These are phyloP conservation scores for Anisogramma anomala DNA, from an alignment of 2,329 filamentous ascomycete species.

Conservation along the genomic window DNA sequence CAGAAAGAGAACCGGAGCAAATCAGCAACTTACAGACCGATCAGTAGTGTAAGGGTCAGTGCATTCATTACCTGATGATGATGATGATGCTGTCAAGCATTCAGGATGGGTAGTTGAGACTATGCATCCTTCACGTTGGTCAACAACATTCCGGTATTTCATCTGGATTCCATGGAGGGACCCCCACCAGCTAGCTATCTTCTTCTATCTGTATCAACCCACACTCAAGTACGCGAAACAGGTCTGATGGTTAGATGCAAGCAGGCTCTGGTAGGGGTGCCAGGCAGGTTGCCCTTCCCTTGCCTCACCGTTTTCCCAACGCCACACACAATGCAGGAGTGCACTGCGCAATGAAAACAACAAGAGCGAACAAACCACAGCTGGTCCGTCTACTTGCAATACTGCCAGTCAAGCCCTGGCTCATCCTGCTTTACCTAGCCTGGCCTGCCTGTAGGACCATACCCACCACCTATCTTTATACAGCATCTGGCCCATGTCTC, in stretches of 20 bases:
- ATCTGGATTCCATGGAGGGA: constrained; percentile 2
- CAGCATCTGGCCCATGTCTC: constrained; percentile 4
- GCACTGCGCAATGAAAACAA: not conserved
- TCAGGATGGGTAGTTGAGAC: no score
- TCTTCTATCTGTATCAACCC: constrained; percentile 11
- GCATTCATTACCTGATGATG: no score
- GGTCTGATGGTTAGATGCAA: constrained; percentile 8
- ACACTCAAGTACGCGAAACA: constrained; percentile 2
- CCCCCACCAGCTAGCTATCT: not conserved
- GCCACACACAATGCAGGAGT: constrained; percentile 8
- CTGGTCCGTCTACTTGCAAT: constrained; percentile 6
- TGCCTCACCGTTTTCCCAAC: constrained; percentile 3
- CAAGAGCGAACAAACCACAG: not conserved
- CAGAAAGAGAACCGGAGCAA: no score
- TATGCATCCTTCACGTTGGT: no score
- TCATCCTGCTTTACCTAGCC: not conserved
- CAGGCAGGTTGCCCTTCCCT: not conserved
- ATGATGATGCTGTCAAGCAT: no score
- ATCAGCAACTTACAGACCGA: no score
- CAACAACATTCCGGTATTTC: no score
- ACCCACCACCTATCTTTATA: not conserved
- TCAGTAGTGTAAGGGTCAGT: no score
- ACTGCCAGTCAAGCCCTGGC: not conserved
- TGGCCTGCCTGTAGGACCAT: not conserved
- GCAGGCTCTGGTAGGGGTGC: not conserved